Conservation (phyloP, 2,329 filamentous ascomycete species). For the Lasiodiplodia theobromae region DNA sequence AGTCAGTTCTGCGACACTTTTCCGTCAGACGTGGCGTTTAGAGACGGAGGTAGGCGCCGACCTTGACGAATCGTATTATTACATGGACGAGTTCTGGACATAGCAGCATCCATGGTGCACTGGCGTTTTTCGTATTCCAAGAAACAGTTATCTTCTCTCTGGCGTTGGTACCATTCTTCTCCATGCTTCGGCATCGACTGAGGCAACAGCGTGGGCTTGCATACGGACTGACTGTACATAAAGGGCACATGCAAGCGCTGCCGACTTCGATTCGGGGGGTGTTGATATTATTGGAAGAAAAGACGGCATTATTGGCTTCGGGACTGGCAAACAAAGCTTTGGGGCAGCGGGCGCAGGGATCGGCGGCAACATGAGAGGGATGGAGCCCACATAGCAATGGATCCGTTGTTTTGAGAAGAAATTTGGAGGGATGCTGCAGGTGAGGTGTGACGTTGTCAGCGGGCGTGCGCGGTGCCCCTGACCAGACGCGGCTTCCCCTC, state of each 20-base stretch:
- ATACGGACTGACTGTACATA: conserved; percentile 9
- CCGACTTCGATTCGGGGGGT: conserved; percentile 2
- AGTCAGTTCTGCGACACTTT: neutral
- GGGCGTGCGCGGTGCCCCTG: conserved; percentile 4
- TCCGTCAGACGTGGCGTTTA: neutral
- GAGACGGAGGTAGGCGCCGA: neutral
- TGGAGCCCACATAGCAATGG: conserved; percentile 8
- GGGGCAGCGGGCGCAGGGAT: neutral
- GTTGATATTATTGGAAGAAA: conserved; percentile 16
- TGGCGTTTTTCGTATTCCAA: conserved; percentile 14
- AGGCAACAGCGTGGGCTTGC: conserved; percentile 5
- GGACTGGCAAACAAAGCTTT: neutral
- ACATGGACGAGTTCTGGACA: neutral
- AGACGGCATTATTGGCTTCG: neutral
- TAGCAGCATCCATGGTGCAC: conserved; percentile 11
- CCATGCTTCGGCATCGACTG: neutral
- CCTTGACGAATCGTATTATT: neutral
- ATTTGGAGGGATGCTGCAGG: conserved; percentile 17
- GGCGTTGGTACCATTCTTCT: neutral
- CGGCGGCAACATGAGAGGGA: conserved; percentile 11
- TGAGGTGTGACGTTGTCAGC: conserved; percentile 22
- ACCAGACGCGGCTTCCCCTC: neutral
- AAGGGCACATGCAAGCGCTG: neutral
- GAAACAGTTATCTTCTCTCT: conserved; percentile 8
- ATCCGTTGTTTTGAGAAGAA: conserved; percentile 5